Base-by-base conservation (phyloP, 768 basidiomycete species). In the Lactarius indigo region DNA sequence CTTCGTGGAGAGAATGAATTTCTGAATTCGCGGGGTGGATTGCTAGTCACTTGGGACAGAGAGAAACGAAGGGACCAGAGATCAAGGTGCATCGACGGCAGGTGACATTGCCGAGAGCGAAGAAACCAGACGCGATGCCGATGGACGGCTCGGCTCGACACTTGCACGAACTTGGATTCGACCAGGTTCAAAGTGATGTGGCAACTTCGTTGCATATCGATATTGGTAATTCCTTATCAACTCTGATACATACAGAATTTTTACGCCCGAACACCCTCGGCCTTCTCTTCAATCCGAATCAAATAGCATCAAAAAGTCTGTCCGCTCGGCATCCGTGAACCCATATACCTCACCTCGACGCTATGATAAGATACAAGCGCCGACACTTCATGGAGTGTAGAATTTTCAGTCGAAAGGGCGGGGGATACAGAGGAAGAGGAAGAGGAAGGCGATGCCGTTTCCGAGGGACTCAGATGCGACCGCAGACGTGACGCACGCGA, bases 11-110 rank as follows among this genome's bases (percentile, higher is more conserved):
- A 87, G 88, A n/a, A 12, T 47, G n/a, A 20, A 1, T 10, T 5
- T 56, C 68, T 89, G 88, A 88, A 87, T 88, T 68, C 83, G 88
- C 30, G 89, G 87, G 77, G 85, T 84, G 44, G 75, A 89, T 41
- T 84, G 88, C 66, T 91, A 88, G 89, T 87, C 87, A 73, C 90
- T 89, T 76, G 81, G 83, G 75, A 85, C 85, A 8, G 79, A 81
- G 64, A 81, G 89, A 2, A 90, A 91, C 72, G 55, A 71, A 84
- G 8, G 87, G 87, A 33, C 71, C 73, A 31, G 78, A 80, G 55
- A 80, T 89, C 63, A 88, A 87, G 77, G 76, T 79, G 69, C 9
- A 13, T 7, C 18, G 63, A n/a, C 13, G 33, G 10, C 12, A 5
- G 13, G 44, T 64, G 63, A 20, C 30, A 9, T 39, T 50, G 30